phyloP scores from a whole-genome alignment of 163 green algal genomes.

The Chloroidium sp. region DNA sequence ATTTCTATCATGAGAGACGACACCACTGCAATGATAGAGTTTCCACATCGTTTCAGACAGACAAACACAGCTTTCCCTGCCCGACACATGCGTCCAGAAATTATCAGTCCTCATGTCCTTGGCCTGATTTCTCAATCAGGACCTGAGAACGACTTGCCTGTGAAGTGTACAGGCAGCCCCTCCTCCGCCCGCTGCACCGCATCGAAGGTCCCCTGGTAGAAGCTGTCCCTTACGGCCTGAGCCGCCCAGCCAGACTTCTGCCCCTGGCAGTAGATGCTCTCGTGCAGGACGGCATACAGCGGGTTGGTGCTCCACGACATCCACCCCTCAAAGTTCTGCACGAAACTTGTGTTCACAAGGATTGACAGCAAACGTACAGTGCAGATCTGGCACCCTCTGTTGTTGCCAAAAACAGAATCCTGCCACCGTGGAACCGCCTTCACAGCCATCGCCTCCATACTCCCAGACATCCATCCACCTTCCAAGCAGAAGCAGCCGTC shows the following conservation, averaged over 20 bases:
- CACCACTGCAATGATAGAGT: too few species aligned
- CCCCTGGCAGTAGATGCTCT: conserved; percentile 89
- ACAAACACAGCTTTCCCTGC: neutral
- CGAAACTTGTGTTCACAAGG: too few species aligned
- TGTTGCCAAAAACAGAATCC: too few species aligned
- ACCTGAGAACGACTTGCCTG: conserved; percentile 4
- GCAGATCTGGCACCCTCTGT: too few species aligned
- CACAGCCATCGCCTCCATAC: too few species aligned
- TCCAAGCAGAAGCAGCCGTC: too few species aligned
- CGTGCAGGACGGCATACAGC: conserved; percentile 87
- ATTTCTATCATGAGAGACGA: too few species aligned
- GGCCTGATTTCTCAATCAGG: neutral
- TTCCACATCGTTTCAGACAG: neutral
- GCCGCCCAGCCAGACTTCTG: conserved; percentile 66
- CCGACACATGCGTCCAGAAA: neutral
- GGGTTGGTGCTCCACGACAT: conserved; percentile 84
- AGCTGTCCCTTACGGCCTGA: conserved; percentile 49
- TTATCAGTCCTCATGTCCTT: too few species aligned
- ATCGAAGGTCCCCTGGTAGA: conserved; percentile 54
- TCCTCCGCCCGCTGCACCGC: conserved; percentile 28
- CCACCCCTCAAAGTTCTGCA: conserved; percentile 53
- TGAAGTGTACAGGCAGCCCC: conserved; percentile 39
- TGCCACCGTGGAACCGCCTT: too few species aligned
- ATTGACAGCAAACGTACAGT: too few species aligned
- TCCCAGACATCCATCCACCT: too few species aligned